phyloP scores from a whole-genome alignment of 352 stramenopile genomes.

The Bremia lactucae region DNA sequence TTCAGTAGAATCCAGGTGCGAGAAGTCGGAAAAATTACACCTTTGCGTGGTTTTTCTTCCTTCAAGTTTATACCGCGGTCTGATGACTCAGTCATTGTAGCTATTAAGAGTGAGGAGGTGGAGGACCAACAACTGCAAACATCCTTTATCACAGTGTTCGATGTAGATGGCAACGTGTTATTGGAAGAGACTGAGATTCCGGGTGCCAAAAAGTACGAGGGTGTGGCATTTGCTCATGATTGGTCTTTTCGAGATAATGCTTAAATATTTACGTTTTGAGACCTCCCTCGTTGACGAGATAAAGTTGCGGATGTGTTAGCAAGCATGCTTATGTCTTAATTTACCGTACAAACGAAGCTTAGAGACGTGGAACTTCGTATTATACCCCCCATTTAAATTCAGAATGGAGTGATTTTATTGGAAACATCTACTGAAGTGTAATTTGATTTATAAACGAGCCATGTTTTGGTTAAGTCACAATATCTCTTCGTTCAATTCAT shows the following conservation, averaged over 20 bases:
- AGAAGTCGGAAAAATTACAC: constrained; percentile 73
- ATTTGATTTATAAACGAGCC: constrained; percentile 33
- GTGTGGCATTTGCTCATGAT: constrained; percentile 85
- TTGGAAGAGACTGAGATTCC: constrained; percentile 87
- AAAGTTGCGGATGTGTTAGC: too few relatives aligned
- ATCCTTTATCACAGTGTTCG: constrained; percentile 90
- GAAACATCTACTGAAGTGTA: constrained; percentile 10
- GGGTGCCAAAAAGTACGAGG: constrained; percentile 88
- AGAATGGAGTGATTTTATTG: not conserved
- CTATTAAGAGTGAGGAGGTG: constrained; percentile 90
- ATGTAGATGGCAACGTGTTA: constrained; percentile 83
- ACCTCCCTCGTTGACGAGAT: too few relatives aligned
- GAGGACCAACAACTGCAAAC: constrained; percentile 85
- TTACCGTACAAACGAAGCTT: too few relatives aligned
- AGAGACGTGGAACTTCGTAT: constrained; percentile 2
- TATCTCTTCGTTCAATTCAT: constrained; percentile 62
- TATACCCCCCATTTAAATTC: constrained; percentile 6
- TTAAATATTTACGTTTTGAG: too few relatives aligned
- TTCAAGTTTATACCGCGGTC: constrained; percentile 92
- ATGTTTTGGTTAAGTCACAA: constrained; percentile 76
- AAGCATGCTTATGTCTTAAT: too few relatives aligned
- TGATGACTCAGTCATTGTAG: constrained; percentile 86
- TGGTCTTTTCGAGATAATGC: constrained; percentile 32
- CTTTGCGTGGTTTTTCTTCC: constrained; percentile 86
- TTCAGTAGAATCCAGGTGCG: constrained; percentile 80